Conservation (phyloP, 1,139 yeast genomes). For the Blastobotrys ciferrii region DNA sequence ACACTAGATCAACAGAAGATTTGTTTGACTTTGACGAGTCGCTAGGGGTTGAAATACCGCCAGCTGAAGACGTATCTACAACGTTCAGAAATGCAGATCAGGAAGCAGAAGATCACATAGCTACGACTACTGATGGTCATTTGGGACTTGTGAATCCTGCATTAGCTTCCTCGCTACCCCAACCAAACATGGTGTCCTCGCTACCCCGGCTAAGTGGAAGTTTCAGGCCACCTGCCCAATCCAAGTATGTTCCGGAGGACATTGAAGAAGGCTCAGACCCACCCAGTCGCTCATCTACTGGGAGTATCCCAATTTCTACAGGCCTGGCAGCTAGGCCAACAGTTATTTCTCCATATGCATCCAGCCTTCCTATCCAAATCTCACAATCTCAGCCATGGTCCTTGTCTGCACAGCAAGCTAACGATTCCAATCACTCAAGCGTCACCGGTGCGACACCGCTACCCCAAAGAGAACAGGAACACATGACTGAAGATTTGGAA, state of each 20-base stretch:
- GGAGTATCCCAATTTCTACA: background rate
- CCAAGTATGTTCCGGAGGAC: conserved; percentile 19
- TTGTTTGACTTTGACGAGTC: conserved; percentile 31
- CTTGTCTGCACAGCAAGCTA: conserved; percentile 4
- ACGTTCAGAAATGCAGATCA: background rate
- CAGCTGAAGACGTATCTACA: conserved; percentile 1
- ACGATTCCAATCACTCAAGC: conserved; percentile 7
- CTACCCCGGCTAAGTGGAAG: conserved; percentile 12
- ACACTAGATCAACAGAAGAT: conserved; percentile 20
- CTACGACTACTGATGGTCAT: background rate
- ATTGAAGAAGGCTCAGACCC: conserved; percentile 7
- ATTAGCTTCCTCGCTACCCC: conserved; percentile 20
- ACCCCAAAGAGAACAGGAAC: conserved; percentile 1
- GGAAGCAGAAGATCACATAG: background rate
- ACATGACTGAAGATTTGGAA: conserved; percentile 3
- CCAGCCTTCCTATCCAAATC: conserved; percentile 25
- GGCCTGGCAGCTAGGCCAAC: background rate
- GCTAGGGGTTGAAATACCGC: conserved; percentile 12
- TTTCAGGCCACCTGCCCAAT: conserved; percentile 19
- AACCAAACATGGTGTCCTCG: conserved; percentile 8
- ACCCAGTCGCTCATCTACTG: background rate
- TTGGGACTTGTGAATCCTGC: conserved; percentile 20
- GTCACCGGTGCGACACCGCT: conserved; percentile 1
- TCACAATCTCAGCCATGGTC: conserved; percentile 10
- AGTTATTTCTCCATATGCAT: conserved; percentile 21